Base-by-base conservation (phyloP, 441 rosid genomes). In the Metrosideros polymorpha region DNA sequence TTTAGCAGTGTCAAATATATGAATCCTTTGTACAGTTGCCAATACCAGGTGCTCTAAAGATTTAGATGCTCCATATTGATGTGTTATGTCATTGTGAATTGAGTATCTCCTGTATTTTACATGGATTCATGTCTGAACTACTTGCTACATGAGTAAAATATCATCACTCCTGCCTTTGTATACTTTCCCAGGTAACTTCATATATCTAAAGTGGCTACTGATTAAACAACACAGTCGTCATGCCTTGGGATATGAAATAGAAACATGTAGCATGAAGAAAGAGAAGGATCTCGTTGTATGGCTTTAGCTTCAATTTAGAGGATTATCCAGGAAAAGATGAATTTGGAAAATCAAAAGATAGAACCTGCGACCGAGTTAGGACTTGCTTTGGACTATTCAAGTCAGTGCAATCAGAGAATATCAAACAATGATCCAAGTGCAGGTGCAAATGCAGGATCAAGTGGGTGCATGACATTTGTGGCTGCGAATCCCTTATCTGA, bases 361-460 rank as follows among this genome's bases (percentile, higher is more conserved):
- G 95, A 92, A 83, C 86, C 92, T 45, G 87, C 76, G 84, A 89
- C 92, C 54, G 92, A 92, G 85, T 89, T 89, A 57, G 89, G 87
- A 89, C 96, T 88, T 85, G 83, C 92, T 50, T 86, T 89, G 53
- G 89, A 87, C 87, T 86, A 88, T 89, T 90, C 96, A n/a, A 84
- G 87, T 89, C 88, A 84, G 86, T 84, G 53, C 86, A 84, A 79
- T 57, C 91, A 82, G 87, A 90, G 87, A 88, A 88, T 86, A 84
- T 85, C 86, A 85, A 91, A 83, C 55, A 83, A 84, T 83, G 87
- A 88, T 85, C 89, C 91, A 77, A 92, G 93, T 91, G 92, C 96
- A 93, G 96, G 95, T 92, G 95, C 95, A 94, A 94, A 95, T 97
- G 98, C 98, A 92, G 95, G 92, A 89, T 90, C 94, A 75, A 89